Percentiles rank a stretch among this genome's conserved stretches.
These are phyloP conservation scores for Yarrowia alimentaria DNA, from an alignment of 805 yeast genomes.

Conservation along the genomic window DNA sequence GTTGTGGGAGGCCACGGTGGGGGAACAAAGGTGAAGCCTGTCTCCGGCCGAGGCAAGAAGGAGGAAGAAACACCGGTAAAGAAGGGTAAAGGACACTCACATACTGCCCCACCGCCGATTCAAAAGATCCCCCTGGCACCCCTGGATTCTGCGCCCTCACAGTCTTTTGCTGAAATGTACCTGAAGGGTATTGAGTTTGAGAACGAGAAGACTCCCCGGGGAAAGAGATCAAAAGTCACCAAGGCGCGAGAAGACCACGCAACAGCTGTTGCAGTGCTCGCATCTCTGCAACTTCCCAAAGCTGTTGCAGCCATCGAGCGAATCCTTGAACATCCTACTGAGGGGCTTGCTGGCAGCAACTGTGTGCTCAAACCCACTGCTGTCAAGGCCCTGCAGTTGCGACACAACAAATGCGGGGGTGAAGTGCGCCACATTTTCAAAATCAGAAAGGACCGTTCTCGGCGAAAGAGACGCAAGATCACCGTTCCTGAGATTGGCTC, in stretches of 20 bases:
- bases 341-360: slow-evolving; percentile 1
- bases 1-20: slow-evolving; percentile 23
- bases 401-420: slow-evolving; percentile 12
- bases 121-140: slow-evolving; percentile 13
- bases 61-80: slow-evolving; percentile 24
- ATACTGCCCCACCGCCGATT: not conserved
- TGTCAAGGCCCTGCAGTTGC: not conserved
- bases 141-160: slow-evolving; percentile 1
- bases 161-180: slow-evolving; percentile 19
- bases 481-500: not conserved
- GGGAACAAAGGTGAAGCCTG: slow-evolving; percentile 19
- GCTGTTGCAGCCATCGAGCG: slow-evolving; percentile 6
- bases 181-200: slow-evolving; percentile 25
- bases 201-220: not conserved
- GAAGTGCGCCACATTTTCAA: slow-evolving; percentile 7
- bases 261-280: slow-evolving; percentile 9
- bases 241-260: slow-evolving; percentile 20
- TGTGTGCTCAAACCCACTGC: slow-evolving; percentile 6
- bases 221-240: slow-evolving; percentile 3
- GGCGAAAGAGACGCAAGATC: slow-evolving; percentile 7
- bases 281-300: slow-evolving; percentile 4
- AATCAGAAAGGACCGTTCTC: slow-evolving; percentile 3
- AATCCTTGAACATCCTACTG: not conserved
- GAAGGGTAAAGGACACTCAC: no score
- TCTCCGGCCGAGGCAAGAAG: not conserved